phyloP scores from a whole-genome alignment of 441 rosid genomes.

The Omphalea diandra region DNA sequence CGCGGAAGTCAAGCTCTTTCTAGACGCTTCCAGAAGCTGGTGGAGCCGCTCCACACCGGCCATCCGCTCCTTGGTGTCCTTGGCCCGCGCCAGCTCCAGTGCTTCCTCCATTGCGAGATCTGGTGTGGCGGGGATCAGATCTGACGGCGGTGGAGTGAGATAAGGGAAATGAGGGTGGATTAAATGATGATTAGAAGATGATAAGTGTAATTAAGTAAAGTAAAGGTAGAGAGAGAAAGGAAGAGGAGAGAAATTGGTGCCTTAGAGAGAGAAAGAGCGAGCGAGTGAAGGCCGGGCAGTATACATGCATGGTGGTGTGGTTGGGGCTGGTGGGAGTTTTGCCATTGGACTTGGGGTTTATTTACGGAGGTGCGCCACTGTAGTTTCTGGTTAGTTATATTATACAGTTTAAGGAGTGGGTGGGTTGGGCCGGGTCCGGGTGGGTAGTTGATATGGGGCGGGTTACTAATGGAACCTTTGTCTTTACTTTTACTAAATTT shows the following conservation, averaged over 20 bases:
- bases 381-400: background rate
- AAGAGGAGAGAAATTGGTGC: conserved; percentile 26
- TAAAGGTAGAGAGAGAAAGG: conserved; percentile 15
- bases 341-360: conserved; percentile 14
- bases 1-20: conserved; percentile 68
- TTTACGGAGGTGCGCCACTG: conserved; percentile 16
- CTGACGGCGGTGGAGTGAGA: conserved; percentile 11
- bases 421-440: too few species aligned
- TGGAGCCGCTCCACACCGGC: conserved; percentile 95
- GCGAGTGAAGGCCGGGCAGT: conserved; percentile 26
- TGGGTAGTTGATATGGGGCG: too few species aligned
- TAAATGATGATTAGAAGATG: background rate
- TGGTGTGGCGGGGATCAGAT: conserved; percentile 28
- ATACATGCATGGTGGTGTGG: conserved; percentile 18
- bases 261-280: conserved; percentile 2
- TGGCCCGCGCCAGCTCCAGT: conserved; percentile 90
- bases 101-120: conserved; percentile 82
- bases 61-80: conserved; percentile 98
- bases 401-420: too few species aligned
- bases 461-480: too few species aligned
- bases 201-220: background rate
- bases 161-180: background rate
- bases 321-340: background rate
- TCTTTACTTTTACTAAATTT: too few species aligned
- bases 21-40: conserved; percentile 85